Conservation (phyloP, 2,329 filamentous ascomycete species). For the Xylaria sp. region DNA sequence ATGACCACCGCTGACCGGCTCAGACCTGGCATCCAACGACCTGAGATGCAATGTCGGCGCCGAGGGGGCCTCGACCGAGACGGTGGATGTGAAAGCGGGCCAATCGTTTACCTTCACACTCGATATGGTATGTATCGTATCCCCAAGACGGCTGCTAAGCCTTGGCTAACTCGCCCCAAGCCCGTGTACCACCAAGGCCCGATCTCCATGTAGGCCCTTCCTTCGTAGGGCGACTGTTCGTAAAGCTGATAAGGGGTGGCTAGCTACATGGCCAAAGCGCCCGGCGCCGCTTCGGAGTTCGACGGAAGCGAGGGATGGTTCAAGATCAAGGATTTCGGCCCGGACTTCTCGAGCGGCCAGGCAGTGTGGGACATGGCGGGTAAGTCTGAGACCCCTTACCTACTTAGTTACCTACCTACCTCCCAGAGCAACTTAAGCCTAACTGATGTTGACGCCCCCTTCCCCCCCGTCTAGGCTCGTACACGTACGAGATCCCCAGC, state of each 20-base stretch:
- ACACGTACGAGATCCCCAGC: conserved; percentile 49
- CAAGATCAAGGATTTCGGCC: conserved; percentile 46
- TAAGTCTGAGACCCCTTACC: too few relatives aligned
- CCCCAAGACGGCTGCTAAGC: neutral
- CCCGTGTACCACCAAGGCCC: conserved; percentile 49
- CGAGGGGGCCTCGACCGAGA: conserved; percentile 39
- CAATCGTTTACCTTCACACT: conserved; percentile 43
- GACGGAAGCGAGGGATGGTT: conserved; percentile 46
- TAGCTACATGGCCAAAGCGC: conserved; percentile 47
- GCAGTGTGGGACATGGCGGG: conserved; percentile 39
- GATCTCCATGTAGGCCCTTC: conserved; percentile 44
- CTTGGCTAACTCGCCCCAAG: conserved; percentile 14
- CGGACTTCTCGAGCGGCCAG: conserved; percentile 39
- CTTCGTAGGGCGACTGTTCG: too few relatives aligned
- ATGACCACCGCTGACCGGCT: conserved; percentile 8
- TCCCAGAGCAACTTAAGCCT: neutral
- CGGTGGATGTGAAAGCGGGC: conserved; percentile 41
- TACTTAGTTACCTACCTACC: too few relatives aligned
- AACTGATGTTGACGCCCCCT: too few relatives aligned
- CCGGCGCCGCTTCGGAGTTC: conserved; percentile 40
- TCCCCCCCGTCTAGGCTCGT: conserved; percentile 25
- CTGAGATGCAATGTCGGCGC: conserved; percentile 47
- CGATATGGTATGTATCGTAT: conserved; percentile 35
- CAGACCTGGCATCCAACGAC: conserved; percentile 44
- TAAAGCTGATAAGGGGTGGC: conserved; percentile 13